Evolutionary conservation across 2,329 filamentous ascomycete genomes (phyloP), one percentile per base, ranked within the genome.

Genomic region (Tolypocladium capitatum): DNA sequence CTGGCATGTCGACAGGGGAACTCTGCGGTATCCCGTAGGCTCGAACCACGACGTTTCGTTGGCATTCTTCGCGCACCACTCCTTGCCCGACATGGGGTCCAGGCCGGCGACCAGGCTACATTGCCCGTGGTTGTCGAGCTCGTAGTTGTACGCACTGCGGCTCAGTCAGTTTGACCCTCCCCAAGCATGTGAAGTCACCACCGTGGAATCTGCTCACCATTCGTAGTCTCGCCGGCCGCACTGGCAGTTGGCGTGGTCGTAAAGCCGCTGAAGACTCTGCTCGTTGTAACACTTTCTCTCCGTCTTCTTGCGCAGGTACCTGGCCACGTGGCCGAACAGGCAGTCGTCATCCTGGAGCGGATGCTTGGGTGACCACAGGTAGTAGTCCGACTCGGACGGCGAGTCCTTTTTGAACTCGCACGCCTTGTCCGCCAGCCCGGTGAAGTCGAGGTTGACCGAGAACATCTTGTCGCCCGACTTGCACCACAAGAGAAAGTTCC

Each of bases 401-500:
- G 53, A 52, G 14, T 73, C 72, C 16, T 91, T 81, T 50, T 84
- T 70, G 47, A 84, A 69, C 45, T 81, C 70, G 69, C 92, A 98
- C 46, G 81, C 66, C 49, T 79, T 75, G 57, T 88, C 79, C 42
- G 84, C 78, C 43, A 97, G 72, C 4, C 86, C 85, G 5, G 82
- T 81, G 62, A 98, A 98, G 67, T 98, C 92, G 8, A 98, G 64
- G 55, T 94, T 94, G 59, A 94, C 71, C 0, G 88, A 83, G 46
- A 84, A 76, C 18, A 89, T 65, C 48, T 79, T 70, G 45, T 72
- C 70, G 46, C 70, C 67, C 13, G 59, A 57, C 51, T 79, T 75
- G 51, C 83, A 87, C 94, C 92, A 98, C 20, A 98, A 72, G 20
- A 98, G 65, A 63, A 98, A 96, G 61, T 94, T 94, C 47, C 86